Evolutionary conservation across 2,329 filamentous ascomycete genomes (phyloP), one percentile per base, ranked within the genome.

Genomic region (Penicillium griseofulvum): DNA sequence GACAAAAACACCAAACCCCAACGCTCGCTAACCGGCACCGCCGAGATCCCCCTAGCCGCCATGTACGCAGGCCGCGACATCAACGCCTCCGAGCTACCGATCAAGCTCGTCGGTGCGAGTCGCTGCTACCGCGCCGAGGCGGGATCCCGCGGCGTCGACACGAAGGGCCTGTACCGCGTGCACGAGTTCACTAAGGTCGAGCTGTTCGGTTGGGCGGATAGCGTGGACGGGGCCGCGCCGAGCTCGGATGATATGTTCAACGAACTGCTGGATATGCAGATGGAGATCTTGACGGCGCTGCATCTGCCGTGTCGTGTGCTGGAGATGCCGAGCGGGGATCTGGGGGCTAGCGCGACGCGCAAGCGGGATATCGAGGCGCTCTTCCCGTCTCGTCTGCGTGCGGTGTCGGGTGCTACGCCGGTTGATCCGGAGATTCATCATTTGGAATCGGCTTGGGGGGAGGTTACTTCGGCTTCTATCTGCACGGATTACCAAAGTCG

Each of bases 181-280:
- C 94, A 99, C 75, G 94, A 99, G 75, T 99, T 99, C 75, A 96
- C 91, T 28, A 99, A 99, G 73, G 93, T 99, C 0, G 94, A 99
- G 74, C 87, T 99, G 80, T 97, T 99, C 71, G 91, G 89, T 0
- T 99, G 94, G 94, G 88, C 90, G 5, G 66, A 81, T 29, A 71
- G 65, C 34, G 85, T 89, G 1, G 80, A 84, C 16, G 55, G 64
- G 26, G 44, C 66, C 10, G 48, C 44, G 7, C 60, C 48, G 41
- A 71, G 62, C 6, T 75, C 70, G 12, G 62, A 75, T 63, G 44
- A 75, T 73, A 38, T 93, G 12, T 96, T 96, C 71, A 80, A 89
- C 48, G 91, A 97, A 74, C 91, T 99, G 80, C 78, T 97, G 49
- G 83, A 85, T 57, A 87, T 97, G 50, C 94, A 99, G 75, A 88